Conservation (phyloP, 305 asterid species). For the Withania somnifera region DNA sequence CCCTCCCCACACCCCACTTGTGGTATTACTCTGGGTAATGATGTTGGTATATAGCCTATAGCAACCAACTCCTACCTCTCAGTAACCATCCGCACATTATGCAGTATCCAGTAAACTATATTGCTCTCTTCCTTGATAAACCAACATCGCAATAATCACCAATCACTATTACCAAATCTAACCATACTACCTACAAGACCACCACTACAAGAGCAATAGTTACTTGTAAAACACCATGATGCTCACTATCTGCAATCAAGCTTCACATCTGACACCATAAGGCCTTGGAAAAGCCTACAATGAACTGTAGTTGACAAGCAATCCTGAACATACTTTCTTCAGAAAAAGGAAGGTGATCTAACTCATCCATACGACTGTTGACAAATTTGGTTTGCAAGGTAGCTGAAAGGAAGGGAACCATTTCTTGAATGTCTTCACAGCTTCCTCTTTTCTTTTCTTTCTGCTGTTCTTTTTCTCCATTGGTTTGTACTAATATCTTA, state of each 20-base stretch:
- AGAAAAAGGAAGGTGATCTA: not conserved
- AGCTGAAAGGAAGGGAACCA: not conserved
- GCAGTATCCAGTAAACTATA: not conserved
- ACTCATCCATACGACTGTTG: not conserved
- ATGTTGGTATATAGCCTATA: no score
- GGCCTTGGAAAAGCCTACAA: not conserved
- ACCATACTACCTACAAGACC: not conserved
- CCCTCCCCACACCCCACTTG: no score
- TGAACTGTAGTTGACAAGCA: not conserved
- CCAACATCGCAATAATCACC: not conserved
- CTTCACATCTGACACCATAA: not conserved
- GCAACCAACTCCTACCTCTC: not conserved
- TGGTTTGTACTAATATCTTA: not conserved
- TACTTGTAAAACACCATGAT: not conserved
- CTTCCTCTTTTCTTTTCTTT: not conserved
- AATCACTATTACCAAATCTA: not conserved
- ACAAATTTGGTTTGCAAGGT: not conserved
- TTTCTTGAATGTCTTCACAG: not conserved
- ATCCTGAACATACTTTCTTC: not conserved
- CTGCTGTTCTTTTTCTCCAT: not conserved
- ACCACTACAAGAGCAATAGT: not conserved
- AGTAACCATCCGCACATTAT: not conserved
- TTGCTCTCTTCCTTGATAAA: not conserved
- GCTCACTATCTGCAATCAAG: not conserved
- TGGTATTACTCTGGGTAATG: no score